phyloP scores from a whole-genome alignment of 2,329 filamentous ascomycete species.

The Fusarium anguioides region DNA sequence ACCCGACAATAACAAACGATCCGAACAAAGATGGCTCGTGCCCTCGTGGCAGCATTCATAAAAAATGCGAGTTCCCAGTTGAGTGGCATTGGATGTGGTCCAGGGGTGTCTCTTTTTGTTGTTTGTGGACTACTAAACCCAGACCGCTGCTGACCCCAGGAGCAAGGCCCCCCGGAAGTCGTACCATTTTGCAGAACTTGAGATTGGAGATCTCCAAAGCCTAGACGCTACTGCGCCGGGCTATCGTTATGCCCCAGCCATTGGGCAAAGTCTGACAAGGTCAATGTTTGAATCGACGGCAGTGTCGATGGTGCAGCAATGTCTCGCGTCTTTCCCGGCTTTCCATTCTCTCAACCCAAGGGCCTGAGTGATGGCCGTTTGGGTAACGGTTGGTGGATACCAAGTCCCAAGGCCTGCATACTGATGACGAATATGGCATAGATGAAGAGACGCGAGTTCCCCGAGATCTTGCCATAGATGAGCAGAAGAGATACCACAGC shows the following conservation, averaged over 20 bases:
- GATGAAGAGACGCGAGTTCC: slow-evolving; percentile 23
- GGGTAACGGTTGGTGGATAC: neutral
- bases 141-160: slow-evolving; percentile 41
- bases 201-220: slow-evolving; percentile 48
- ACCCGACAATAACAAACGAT: slow-evolving; percentile 5
- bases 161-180: slow-evolving; percentile 40
- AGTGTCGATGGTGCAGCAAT: slow-evolving; percentile 23
- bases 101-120: slow-evolving; percentile 32
- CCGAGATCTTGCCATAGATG: slow-evolving; percentile 24
- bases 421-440: slow-evolving; percentile 20
- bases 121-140: slow-evolving; percentile 33
- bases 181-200: slow-evolving; percentile 45
- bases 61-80: slow-evolving; percentile 28
- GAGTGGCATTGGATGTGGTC: slow-evolving; percentile 37
- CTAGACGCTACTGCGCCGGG: slow-evolving; percentile 42
- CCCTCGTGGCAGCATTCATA: slow-evolving; percentile 14
- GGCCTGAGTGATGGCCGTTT: neutral
- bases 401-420: neutral
- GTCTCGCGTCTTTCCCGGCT: slow-evolving; percentile 29
- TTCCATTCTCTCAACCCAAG: neutral
- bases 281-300: slow-evolving; percentile 28
- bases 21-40: slow-evolving; percentile 12
- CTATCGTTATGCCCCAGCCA: slow-evolving; percentile 41
- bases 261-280: slow-evolving; percentile 39
- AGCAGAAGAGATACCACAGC: slow-evolving; percentile 29